Conservation (phyloP, 2,329 filamentous ascomycete genomes). For the Penicillium sp. region DNA sequence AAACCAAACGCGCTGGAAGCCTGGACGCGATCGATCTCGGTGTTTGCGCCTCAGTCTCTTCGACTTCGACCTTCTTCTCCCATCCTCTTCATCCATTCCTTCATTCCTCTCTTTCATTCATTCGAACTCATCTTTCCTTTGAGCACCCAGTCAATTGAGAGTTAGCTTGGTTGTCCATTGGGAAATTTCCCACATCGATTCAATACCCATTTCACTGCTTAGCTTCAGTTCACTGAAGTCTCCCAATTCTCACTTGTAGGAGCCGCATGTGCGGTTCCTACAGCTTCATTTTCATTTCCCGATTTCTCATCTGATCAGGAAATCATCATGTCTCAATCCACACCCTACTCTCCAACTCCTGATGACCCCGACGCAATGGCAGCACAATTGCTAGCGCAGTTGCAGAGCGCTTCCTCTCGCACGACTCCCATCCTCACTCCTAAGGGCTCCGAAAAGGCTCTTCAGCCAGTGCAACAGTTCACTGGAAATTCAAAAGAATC, state of each 20-base stretch:
- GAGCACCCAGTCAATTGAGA: neutral
- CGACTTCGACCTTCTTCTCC: neutral
- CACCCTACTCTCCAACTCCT: neutral
- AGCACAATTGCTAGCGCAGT: conserved; percentile 9
- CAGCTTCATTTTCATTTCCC: too few species aligned
- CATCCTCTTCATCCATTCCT: neutral
- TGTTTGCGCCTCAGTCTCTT: neutral
- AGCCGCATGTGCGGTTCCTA: neutral
- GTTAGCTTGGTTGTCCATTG: neutral
- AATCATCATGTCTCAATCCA: conserved; percentile 3
- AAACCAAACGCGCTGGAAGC: neutral
- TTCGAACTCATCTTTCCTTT: neutral
- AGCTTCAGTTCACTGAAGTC: neutral
- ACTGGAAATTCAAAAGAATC: neutral
- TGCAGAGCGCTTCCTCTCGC: neutral
- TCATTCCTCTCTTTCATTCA: neutral
- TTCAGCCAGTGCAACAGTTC: neutral
- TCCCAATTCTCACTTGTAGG: neutral
- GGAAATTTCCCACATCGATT: neutral
- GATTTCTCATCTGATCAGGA: neutral
- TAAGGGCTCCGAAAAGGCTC: neutral
- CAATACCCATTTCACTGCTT: neutral
- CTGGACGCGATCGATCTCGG: neutral
- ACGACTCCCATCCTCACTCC: neutral
- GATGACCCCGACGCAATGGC: conserved; percentile 11